A percentile compares a stretch with the other conserved stretches of the same genome.
phyloP scores from a whole-genome alignment of 306 rosid genomes.

The Pyrus communis region DNA sequence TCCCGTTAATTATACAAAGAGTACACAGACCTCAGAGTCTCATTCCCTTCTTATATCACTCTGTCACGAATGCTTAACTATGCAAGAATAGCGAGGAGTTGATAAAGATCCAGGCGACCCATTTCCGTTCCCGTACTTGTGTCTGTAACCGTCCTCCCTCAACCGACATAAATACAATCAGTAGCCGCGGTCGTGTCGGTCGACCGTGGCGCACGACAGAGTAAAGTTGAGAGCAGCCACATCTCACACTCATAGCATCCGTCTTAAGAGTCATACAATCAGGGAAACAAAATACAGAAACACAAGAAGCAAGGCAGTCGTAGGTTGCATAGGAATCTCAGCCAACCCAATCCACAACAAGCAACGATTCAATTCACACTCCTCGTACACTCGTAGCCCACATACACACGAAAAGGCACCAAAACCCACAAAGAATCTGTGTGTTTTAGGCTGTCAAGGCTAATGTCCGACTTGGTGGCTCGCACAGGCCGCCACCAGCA shows the following conservation, averaged over 20 bases:
- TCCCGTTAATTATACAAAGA: too few relatives aligned
- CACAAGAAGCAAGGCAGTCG: background rate
- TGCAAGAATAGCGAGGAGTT: too few relatives aligned
- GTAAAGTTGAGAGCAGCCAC: too few relatives aligned
- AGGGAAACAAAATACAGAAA: too few relatives aligned
- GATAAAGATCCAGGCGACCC: too few relatives aligned
- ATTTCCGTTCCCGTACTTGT: background rate
- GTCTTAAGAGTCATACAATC: too few relatives aligned
- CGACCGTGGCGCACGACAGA: background rate
- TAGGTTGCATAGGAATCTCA: background rate
- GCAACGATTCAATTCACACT: background rate
- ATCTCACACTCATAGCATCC: too few relatives aligned
- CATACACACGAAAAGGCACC: background rate
- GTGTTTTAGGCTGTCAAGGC: background rate
- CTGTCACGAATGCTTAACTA: too few relatives aligned
- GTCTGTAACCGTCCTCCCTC: background rate
- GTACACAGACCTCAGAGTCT: too few relatives aligned
- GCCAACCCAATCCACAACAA: background rate
- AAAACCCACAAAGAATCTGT: background rate
- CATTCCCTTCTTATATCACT: too few relatives aligned
- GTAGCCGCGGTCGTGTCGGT: background rate
- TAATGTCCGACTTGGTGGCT: slow-evolving; percentile 38
- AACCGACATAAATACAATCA: background rate
- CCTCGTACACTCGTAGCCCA: background rate
- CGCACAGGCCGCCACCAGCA: slow-evolving; percentile 39